Evolutionary conservation across 306 rosid species (phyloP).

Genomic region (Ammopiptanthus mongolicus): DNA sequence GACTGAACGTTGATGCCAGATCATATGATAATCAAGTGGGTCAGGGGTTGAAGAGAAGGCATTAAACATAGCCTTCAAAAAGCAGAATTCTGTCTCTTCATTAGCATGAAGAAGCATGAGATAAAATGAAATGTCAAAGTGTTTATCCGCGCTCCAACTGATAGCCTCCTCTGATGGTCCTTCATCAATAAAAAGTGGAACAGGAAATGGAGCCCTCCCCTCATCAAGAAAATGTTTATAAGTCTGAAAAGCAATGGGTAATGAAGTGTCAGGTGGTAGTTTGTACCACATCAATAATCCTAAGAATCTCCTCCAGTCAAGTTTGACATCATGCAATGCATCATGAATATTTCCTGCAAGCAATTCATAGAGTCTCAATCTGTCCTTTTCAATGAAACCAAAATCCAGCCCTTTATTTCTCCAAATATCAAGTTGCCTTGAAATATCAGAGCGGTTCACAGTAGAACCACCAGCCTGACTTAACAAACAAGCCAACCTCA

Average conservation of each 20-base stretch:
- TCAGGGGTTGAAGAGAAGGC: conserved; percentile 86
- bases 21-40: conserved; percentile 96
- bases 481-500: conserved; percentile 85
- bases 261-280: conserved; percentile 65
- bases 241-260: conserved; percentile 60
- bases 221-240: conserved; percentile 68
- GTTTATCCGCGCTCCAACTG: conserved; percentile 36
- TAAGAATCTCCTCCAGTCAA: conserved; percentile 96
- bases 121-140: conserved; percentile 79
- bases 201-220: conserved; percentile 83
- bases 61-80: conserved; percentile 76
- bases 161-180: conserved; percentile 46
- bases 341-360: conserved; percentile 72
- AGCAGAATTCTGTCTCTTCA: conserved; percentile 48
- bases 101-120: conserved; percentile 93
- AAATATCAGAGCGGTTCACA: conserved; percentile 70
- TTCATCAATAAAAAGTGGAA: conserved; percentile 83
- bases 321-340: conserved; percentile 50
- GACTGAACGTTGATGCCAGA: conserved; percentile 89
- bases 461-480: conserved; percentile 93
- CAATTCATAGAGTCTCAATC: conserved; percentile 79
- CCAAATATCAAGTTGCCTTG: conserved; percentile 82
- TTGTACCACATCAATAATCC: conserved; percentile 90
- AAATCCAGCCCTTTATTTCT: conserved; percentile 82
- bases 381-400: conserved; percentile 75